Evolutionary conservation across 1,284 basidiomycete genomes (phyloP), one percentile per base, ranked within the genome.

Genomic region (Testicularia cyperi): DNA sequence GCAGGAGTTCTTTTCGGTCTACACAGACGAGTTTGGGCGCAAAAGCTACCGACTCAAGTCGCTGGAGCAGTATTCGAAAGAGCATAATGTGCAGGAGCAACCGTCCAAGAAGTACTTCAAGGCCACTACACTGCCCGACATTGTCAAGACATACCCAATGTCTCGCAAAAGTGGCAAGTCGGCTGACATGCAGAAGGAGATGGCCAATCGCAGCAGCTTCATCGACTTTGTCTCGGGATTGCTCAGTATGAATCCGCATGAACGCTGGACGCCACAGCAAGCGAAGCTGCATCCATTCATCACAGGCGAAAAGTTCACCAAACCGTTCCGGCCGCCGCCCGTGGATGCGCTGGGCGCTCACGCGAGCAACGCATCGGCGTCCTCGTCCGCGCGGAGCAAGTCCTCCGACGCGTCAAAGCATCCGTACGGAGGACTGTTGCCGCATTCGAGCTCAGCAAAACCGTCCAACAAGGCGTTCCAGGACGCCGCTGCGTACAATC

Each of bases 41-140:
- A 92, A 92, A 79, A 86, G 86, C 72, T 94, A 88, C 78, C 83
- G 86, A 41, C 79, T 98, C 70, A 99, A 98, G 80, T 84, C 84
- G 40, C 80, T 97, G 61, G 92, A 97, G 56, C 92, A 97, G 78
- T 98, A 97, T 76, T 89, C 90, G 6, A 83, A 87, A 35, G 94
- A 98, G 78, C 92, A 95, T 78, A 88, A 88, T 56, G 88, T 88
- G 8, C 88, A 92, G 65, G 94, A 99, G 77, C 92, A 95, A 76
- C 92, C 92, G 0, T 92, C 90, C 68, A 97, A 98, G 78, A 92
- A 96, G 78, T 99, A 98, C 78, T 98, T 99, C 82, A 91, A 92
- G 77, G 90, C 92, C 19, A 90, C 85, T 14, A 88, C 90, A 16
- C 79, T 99, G 36, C 90, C 89, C 5, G 94, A 99, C 53, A 95